Conservation (phyloP, 2,329 filamentous ascomycete species). For the Cadophora sp. region DNA sequence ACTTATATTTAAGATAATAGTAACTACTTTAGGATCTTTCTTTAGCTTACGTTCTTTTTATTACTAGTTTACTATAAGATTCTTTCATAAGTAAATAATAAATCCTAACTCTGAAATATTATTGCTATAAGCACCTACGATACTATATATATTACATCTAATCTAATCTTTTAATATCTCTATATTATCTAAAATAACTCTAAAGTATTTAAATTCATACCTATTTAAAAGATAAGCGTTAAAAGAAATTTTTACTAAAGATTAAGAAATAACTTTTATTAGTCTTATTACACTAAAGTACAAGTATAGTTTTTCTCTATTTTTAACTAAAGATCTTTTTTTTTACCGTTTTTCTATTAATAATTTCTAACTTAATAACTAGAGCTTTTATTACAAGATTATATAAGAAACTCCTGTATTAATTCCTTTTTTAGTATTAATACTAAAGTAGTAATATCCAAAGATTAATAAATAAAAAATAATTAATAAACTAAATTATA, state of each 20-base stretch:
- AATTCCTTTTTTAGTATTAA: conserved; percentile 27
- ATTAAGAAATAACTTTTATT: conserved; percentile 21
- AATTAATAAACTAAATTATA: conserved; percentile 22
- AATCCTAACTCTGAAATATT: too few relatives aligned
- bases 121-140: conserved; percentile 20
- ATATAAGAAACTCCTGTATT: conserved; percentile 24
- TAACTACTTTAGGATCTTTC: conserved; percentile 18
- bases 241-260: conserved; percentile 49
- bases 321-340: conserved; percentile 24
- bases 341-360: conserved; percentile 27
- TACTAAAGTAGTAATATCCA: conserved; percentile 25
- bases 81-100: too few relatives aligned
- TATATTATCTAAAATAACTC: conserved; percentile 19
- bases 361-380: conserved; percentile 27
- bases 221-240: conserved; percentile 19
- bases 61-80: conserved; percentile 1
- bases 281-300: conserved; percentile 18
- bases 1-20: conserved; percentile 18
- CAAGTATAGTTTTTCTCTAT: conserved; percentile 29
- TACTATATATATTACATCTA: conserved; percentile 17
- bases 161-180: conserved; percentile 18
- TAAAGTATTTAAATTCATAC: conserved; percentile 13
- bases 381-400: conserved; percentile 29
- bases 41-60: conserved; percentile 15
- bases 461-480: conserved; percentile 3